Base-by-base conservation (phyloP, 306 rosid species). In the Prunus mira region DNA sequence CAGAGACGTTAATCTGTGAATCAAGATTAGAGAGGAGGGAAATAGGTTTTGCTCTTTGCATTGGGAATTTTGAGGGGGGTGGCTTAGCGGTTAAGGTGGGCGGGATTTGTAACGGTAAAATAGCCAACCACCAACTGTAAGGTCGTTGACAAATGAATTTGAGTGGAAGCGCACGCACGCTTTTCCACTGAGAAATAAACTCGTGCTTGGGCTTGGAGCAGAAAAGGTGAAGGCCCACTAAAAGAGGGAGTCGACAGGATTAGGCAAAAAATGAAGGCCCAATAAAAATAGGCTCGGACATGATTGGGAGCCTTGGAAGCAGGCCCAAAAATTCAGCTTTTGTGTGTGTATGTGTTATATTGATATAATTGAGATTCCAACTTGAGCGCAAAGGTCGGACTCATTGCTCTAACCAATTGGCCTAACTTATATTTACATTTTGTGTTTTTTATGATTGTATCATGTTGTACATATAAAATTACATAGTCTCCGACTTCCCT, bases 31-130 rank as follows among this genome's bases (percentile, higher is more conserved):
- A 75, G 63, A 24, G 25, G 72, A 17, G 64, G 49, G 14, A 62
- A 65, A 46, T 19, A 56, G 38, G 51, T 32, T 24, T 10, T 47
- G 24, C 5, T 5, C 5, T 38, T 43, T 38, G 9, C 43, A 38
- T 38, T 38, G 43, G 43, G 43, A 38, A 38, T 38, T 38, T 38
- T 38, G 43, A 34, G 9, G 10, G 18, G 69, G 70, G 27, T 65
- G 72, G 79, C 63, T 50, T 34, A 64, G 72, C 72, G 78, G 24
- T 64, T 49, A 63, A 30, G 41, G 51, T 64, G 78, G 71, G 71
- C 19, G 32, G 61, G 47, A 62, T 25, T 62, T 49, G 65, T 19
- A 49, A 74, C 32, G 46, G 78, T 27, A 28, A 54, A 19, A 25
- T 74, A 34, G 50, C 24, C 25, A 62, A 34, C 50, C 71, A 28